Evolutionary conservation across 2,329 filamentous ascomycete genomes (phyloP), one percentile per base, ranked within the genome.

Genomic region (Claviceps maximensis): DNA sequence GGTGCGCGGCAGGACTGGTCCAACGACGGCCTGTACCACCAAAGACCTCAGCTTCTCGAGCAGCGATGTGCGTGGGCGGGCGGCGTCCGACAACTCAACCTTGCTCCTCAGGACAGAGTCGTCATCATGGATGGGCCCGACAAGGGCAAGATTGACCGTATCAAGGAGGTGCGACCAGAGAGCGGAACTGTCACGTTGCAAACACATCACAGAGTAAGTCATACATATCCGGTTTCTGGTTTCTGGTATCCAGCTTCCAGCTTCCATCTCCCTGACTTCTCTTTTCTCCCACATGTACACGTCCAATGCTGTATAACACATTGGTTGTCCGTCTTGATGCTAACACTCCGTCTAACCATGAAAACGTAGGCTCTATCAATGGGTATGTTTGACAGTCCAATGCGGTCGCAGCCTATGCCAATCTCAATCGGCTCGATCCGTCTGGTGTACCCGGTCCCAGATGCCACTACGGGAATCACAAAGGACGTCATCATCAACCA

Each of bases 131-230:
- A 84, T 56, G 90, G 91, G 9, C 78, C 77, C 38, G 86, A 93
- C 62, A 86, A 83, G 71, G 89, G 89, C 62, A 87, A 84, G 71
- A 93, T 98, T 68, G 87, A 87, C 50, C 71, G 72, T n/a, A 79
- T 97, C 46, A 67, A 66, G 55, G 66, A 72, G 1, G 72, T 94
- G 47, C 70, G 80, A 58, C 56, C 63, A 4, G 67, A 75, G 12
- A 71, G 69, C 47, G 83, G 80, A 56, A 76, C 77, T 56, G 72
- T 88, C 47, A 74, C 69, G n/a, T 69, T 90, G 45, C 74, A 80
- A 56, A 79, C 76, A 25, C 60, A 83, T 55, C 82, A 85, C 63
- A 73, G 77, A 74, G 87, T 89, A 73, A 61, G 78, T 64, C 3
- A 38, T 6, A 12, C 10, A 21, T 8, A 15, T 10, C 21, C 5